Percentiles rank a stretch among this genome's conserved stretches.
Conservation (phyloP, 495 filamentous ascomycete genomes). For the Talaromyces stipitatus region DNA sequence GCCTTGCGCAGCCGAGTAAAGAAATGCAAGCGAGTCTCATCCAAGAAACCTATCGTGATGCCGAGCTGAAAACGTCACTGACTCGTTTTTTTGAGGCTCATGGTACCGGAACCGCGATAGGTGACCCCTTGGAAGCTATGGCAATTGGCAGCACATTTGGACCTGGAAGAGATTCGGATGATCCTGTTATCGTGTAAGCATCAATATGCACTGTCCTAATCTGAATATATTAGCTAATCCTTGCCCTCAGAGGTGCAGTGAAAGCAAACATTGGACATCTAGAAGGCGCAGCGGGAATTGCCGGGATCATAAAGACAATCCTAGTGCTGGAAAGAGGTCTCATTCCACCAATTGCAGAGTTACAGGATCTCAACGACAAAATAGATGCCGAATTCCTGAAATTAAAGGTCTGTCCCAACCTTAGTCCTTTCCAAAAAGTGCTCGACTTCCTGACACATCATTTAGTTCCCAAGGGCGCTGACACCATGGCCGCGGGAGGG, state of each 20-base stretch:
- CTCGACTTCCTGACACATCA: no score
- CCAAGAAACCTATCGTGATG: conserved; percentile 15
- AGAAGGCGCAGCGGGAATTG: conserved; percentile 13
- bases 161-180: not conserved
- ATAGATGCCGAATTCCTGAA: not conserved
- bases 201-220: no score
- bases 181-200: not conserved
- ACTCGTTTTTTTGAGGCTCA: conserved; percentile 22
- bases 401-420: no score
- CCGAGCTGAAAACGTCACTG: conserved; percentile 11
- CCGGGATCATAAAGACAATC: conserved; percentile 19
- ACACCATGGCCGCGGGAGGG: conserved; percentile 10
- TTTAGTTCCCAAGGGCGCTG: conserved; percentile 12
- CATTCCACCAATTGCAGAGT: conserved; percentile 13
- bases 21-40: conserved; percentile 19
- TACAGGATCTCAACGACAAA: not conserved
- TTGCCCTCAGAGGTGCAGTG: conserved; percentile 18
- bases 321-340: conserved; percentile 15
- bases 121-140: no score
- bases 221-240: no score
- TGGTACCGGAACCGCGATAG: conserved; percentile 28
- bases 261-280: conserved; percentile 34
- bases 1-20: conserved; percentile 16
- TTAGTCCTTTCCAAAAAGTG: no score
- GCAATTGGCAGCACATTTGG: no score